Evolutionary conservation across 2,329 filamentous ascomycete genomes (phyloP).

Genomic region (Sordariomycetes sp.): DNA sequence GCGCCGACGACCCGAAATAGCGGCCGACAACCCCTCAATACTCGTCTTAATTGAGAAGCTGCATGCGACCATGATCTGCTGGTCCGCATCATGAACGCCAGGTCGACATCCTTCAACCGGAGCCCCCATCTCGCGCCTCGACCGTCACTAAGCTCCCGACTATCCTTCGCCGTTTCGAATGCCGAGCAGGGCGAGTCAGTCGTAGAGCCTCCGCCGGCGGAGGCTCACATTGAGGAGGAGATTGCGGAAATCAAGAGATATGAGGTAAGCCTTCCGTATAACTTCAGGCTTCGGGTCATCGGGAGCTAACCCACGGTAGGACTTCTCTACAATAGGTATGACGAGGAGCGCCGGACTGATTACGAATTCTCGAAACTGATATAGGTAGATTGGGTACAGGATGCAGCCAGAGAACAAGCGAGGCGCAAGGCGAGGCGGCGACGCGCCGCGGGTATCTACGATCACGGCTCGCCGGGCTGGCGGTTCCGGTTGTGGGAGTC

Average conservation of each 20-base stretch:
- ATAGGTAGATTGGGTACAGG: slow-evolving; percentile 95
- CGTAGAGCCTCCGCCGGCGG: slow-evolving; percentile 39
- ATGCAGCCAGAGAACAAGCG: slow-evolving; percentile 83
- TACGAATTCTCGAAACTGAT: no score
- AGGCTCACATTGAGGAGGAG: slow-evolving; percentile 79
- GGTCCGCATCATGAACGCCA: slow-evolving; percentile 35
- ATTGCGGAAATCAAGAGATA: slow-evolving; percentile 98
- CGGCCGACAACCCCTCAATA: neutral
- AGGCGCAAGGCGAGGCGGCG: slow-evolving; percentile 68
- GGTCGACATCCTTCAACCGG: slow-evolving; percentile 40
- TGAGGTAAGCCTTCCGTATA: slow-evolving; percentile 44
- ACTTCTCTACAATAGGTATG: slow-evolving; percentile 87
- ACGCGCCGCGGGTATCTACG: slow-evolving; percentile 63
- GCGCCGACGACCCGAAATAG: neutral
- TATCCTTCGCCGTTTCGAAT: slow-evolving; percentile 58
- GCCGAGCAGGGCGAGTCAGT: slow-evolving; percentile 53
- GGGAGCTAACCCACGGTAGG: slow-evolving; percentile 32
- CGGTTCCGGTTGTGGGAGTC: slow-evolving; percentile 71
- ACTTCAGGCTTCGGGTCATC: slow-evolving; percentile 5
- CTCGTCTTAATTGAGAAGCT: no score
- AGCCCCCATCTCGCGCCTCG: slow-evolving; percentile 31
- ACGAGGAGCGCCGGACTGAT: slow-evolving; percentile 18
- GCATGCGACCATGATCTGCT: slow-evolving; percentile 28
- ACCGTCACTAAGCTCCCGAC: slow-evolving; percentile 52
- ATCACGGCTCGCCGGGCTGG: slow-evolving; percentile 65